Conservation (phyloP, 768 basidiomycete species). For the Amanita polypyramis region DNA sequence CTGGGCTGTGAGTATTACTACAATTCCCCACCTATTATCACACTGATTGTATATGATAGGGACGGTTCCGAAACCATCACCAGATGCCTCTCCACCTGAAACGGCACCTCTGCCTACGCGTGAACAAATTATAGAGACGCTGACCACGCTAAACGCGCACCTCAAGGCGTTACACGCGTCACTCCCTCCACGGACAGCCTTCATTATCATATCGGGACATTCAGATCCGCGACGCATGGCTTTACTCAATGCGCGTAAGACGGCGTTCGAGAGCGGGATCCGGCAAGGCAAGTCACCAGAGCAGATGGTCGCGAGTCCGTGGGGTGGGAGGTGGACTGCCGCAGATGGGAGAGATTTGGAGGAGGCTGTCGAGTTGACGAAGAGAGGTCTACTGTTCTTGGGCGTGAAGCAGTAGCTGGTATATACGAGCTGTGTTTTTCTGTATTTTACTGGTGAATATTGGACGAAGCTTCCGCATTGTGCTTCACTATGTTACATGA, state of each 20-base stretch:
- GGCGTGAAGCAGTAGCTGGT: constrained; percentile 37
- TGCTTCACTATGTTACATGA: too few species aligned
- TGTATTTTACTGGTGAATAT: too few species aligned
- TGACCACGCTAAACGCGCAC: constrained; percentile 47
- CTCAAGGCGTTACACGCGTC: constrained; percentile 52
- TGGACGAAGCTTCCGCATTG: too few species aligned
- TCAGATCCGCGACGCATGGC: constrained; percentile 80
- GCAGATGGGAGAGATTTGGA: constrained; percentile 73
- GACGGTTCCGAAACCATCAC: constrained; percentile 45
- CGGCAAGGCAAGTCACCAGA: constrained; percentile 45
- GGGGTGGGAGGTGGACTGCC: constrained; percentile 58
- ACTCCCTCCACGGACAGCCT: constrained; percentile 70
- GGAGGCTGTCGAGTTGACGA: constrained; percentile 67
- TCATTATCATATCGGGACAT: constrained; percentile 84
- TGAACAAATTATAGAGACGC: constrained; percentile 23
- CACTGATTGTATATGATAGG: constrained; percentile 25
- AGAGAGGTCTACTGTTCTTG: constrained; percentile 78
- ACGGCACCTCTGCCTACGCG: constrained; percentile 22
- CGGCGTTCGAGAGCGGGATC: constrained; percentile 59
- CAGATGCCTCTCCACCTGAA: constrained; percentile 23
- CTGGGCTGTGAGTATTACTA: constrained; percentile 59
- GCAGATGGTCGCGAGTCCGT: constrained; percentile 26
- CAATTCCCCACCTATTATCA: background rate
- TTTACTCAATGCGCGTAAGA: constrained; percentile 56
- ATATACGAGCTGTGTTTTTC: too few species aligned